Evolutionary conservation across 148 eudicot genomes (phyloP), one percentile per base, ranked within the genome.

Genomic region (Vaccinium myrtillus): DNA sequence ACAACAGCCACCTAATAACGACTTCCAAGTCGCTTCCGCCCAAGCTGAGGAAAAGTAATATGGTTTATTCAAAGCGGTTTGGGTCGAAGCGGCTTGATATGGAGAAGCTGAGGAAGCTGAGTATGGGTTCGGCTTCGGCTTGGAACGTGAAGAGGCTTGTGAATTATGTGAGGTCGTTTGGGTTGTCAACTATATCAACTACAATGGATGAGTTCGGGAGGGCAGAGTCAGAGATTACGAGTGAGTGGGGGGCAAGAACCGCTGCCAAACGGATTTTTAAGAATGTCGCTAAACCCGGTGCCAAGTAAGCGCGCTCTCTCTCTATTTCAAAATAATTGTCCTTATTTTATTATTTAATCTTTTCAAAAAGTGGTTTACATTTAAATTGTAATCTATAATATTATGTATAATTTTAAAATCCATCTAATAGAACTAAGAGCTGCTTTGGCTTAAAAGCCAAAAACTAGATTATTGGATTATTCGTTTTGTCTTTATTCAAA

Each of bases 211-310:
- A 88, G 18, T 93, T 92, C 53, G 94, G 93, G 8, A 79, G 78
- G 50, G 87, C 93, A 19, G 92, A 89, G 58, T 87, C 92, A 11
- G 96, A 92, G 89, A 93, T 93, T 48, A 91, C 85, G 0, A 93
- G 96, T 81, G 96, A 93, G 61, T 92, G 93, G 94, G 94, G 92
- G 79, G 96, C 96, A 30, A 84, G 89, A 49, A 80, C 67, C 43
- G 86, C 91, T 36, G 94, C 94, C 65, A 89, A 90, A 77, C 85
- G 92, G 49, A 91, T 93, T 81, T 93, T 93, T 81, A 89, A 84
- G 76, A 91, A 93, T 53, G 94, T 92, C 1, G 94, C 94, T 27
- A 92, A 90, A 83, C 86, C 89, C 8, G 90, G 87, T 84, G 92
- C 96, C 89, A 92, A 85, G 96, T 93, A 92, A 76, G 80, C 82